These are phyloP conservation scores for Phytophthora kernoviae DNA, from an alignment of 352 stramenopile genomes.

Conservation along the genomic window DNA sequence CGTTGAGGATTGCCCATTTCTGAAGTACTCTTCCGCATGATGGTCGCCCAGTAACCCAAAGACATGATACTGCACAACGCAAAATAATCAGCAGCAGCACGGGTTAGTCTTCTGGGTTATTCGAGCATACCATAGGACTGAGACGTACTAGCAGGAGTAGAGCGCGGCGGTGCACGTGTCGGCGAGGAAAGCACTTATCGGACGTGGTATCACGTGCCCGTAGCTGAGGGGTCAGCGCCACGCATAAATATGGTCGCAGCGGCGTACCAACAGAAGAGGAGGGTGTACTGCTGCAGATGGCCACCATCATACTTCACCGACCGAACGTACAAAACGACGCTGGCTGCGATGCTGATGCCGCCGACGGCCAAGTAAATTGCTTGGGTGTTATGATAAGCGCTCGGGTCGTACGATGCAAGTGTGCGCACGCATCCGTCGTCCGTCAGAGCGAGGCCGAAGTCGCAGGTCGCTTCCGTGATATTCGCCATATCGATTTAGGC, in stretches of 20 bases:
- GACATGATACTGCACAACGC: conserved; percentile 37
- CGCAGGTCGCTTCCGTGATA: conserved; percentile 19
- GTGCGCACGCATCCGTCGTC: conserved; percentile 8
- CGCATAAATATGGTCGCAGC: conserved; percentile 24
- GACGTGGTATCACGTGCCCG: conserved; percentile 16
- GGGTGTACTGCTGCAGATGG: conserved; percentile 17
- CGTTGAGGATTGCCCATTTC: conserved; percentile 16
- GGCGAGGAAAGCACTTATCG: conserved; percentile 18
- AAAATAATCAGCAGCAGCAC: too few species aligned
- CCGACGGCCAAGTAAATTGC: conserved; percentile 16
- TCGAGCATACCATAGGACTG: too few species aligned
- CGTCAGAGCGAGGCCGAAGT: conserved; percentile 21
- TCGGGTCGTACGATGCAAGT: conserved; percentile 13
- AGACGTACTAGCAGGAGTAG: conserved; percentile 25
- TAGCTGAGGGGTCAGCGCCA: conserved; percentile 25
- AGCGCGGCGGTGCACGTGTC: conserved; percentile 22
- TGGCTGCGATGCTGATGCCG: conserved; percentile 3
- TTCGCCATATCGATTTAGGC: conserved; percentile 1
- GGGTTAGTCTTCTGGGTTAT: too few species aligned
- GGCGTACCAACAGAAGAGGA: conserved; percentile 15
- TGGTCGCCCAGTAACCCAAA: conserved; percentile 49
- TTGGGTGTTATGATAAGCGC: conserved; percentile 12
- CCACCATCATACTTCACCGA: conserved; percentile 17
- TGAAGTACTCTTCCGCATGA: conserved; percentile 40
- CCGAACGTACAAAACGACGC: conserved; percentile 12